These are phyloP conservation scores for Thielaviopsis populi DNA, from an alignment of 2,329 filamentous ascomycete genomes.

Conservation along the genomic window DNA sequence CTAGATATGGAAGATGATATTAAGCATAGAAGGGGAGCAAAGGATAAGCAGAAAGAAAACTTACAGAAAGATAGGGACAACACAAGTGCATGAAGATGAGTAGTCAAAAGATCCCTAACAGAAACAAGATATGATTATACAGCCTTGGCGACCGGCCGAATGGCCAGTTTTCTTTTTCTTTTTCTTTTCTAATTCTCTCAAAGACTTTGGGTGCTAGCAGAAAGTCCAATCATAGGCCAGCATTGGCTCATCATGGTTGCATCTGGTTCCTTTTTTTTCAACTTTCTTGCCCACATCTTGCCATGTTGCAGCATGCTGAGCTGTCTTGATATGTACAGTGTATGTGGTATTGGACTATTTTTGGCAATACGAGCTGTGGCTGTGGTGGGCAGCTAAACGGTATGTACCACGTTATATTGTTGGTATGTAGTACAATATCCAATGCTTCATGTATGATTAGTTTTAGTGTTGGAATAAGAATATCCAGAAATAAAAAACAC, in stretches of 20 bases:
- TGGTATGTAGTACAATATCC: neutral
- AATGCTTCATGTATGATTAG: too few relatives aligned
- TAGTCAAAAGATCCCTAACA: neutral
- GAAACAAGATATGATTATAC: neutral
- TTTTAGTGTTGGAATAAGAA: too few relatives aligned
- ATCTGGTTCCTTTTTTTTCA: neutral
- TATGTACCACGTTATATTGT: too few relatives aligned
- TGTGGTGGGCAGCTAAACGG: neutral
- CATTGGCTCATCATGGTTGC: neutral
- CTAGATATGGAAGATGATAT: neutral
- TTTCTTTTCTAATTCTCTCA: neutral
- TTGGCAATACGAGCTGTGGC: neutral
- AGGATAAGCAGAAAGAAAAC: neutral
- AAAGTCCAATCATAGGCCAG: neutral
- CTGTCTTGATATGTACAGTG: neutral
- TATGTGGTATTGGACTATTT: neutral
- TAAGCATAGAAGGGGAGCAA: neutral
- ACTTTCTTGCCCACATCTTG: neutral
- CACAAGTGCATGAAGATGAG: neutral
- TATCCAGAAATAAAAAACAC: too few relatives aligned
- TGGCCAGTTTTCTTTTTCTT: neutral
- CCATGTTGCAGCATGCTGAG: neutral
- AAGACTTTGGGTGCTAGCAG: neutral
- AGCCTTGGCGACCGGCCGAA: neutral
- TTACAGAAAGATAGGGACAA: neutral